phyloP scores from a whole-genome alignment of 805 yeast species.

The Metschnikowia vanudenii region DNA sequence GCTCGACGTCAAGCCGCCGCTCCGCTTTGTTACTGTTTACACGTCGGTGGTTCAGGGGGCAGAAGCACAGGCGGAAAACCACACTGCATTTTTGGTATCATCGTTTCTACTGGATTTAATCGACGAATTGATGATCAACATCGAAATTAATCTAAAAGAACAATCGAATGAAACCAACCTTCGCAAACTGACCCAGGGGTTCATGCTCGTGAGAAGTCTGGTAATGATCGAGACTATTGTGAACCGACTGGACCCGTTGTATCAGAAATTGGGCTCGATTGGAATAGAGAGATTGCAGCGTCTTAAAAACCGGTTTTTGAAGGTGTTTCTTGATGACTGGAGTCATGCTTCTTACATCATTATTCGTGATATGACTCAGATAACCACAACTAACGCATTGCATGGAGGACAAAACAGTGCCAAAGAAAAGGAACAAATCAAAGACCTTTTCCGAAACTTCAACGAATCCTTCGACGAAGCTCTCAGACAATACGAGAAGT shows the following conservation, averaged over 20 bases:
- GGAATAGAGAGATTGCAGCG: constrained; percentile 66
- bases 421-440: constrained; percentile 78
- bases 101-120: constrained; percentile 74
- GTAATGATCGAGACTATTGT: constrained; percentile 73
- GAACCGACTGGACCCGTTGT: constrained; percentile 53
- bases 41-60: constrained; percentile 47
- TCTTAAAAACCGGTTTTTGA: constrained; percentile 70
- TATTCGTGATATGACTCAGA: constrained; percentile 72
- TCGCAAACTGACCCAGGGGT: constrained; percentile 58
- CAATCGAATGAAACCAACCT: constrained; percentile 20
- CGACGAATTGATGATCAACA: constrained; percentile 64
- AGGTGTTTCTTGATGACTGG: constrained; percentile 76
- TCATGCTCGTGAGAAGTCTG: constrained; percentile 66
- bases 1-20: constrained; percentile 61
- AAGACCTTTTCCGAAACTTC: constrained; percentile 80
- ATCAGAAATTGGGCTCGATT: constrained; percentile 50
- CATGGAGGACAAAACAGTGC: constrained; percentile 41
- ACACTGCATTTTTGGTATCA: constrained; percentile 47
- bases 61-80: constrained; percentile 20
- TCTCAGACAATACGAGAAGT: constrained; percentile 60
- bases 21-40: constrained; percentile 45
- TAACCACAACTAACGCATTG: constrained; percentile 50
- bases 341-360: constrained; percentile 70
- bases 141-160: constrained; percentile 60
- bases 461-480: constrained; percentile 82